Evolutionary conservation across 2,329 filamentous ascomycete genomes (phyloP).

Genomic region (Aspergillus piperis): DNA sequence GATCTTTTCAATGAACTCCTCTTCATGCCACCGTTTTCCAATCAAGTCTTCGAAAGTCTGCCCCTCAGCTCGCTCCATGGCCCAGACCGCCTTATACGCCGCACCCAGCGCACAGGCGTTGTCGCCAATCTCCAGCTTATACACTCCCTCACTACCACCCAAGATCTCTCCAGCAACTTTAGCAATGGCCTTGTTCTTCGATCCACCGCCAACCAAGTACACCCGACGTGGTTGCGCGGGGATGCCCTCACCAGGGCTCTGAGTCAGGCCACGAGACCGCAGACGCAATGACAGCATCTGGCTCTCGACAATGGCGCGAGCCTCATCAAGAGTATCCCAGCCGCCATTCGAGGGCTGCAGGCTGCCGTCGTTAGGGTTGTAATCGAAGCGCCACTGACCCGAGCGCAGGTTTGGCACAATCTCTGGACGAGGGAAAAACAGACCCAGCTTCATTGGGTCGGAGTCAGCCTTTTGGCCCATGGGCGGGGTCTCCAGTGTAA

Average conservation of each 20-base stretch:
- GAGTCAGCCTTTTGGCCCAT: conserved; percentile 61
- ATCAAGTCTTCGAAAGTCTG: conserved; percentile 90
- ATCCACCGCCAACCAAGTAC: conserved; percentile 92
- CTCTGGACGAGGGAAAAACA: conserved; percentile 95
- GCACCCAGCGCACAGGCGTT: conserved; percentile 93
- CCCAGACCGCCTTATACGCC: conserved; percentile 96
- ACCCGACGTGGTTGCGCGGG: conserved; percentile 85
- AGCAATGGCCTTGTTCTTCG: conserved; percentile 85
- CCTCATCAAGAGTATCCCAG: conserved; percentile 68
- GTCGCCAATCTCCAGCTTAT: conserved; percentile 88
- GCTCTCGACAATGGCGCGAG: conserved; percentile 87
- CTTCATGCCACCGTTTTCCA: conserved; percentile 80
- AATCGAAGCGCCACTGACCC: conserved; percentile 83
- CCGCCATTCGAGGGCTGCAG: conserved; percentile 55
- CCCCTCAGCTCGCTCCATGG: conserved; percentile 64
- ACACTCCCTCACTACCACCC: conserved; percentile 86
- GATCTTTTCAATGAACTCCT: conserved; percentile 77
- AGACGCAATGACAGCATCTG: conserved; percentile 89
- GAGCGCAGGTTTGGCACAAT: conserved; percentile 88
- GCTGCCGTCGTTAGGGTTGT: conserved; percentile 50
- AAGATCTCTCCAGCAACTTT: conserved; percentile 83
- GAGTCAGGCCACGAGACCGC: conserved; percentile 75
- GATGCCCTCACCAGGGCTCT: conserved; percentile 55
- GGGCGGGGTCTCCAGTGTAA: conserved; percentile 67
- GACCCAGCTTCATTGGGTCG: conserved; percentile 75